phyloP scores from a whole-genome alignment of 768 basidiomycete species.

The Neoboletus subvelutipes region DNA sequence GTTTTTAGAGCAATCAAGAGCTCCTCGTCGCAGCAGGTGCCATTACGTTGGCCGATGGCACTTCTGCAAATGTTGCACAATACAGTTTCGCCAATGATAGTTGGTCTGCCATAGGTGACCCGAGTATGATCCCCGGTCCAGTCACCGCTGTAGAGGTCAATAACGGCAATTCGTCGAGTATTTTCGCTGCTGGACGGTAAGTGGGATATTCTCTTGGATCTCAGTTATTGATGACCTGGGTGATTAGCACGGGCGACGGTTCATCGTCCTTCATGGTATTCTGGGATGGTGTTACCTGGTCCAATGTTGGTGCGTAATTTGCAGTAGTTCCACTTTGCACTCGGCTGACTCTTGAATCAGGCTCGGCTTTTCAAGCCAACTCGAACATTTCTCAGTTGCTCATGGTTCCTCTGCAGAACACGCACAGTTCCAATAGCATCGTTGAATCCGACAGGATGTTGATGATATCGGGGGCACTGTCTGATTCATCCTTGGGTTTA shows the following conservation, averaged over 20 bases:
- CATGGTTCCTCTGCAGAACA: slow-evolving; percentile 86
- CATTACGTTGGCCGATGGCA: slow-evolving; percentile 63
- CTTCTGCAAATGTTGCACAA: slow-evolving; percentile 67
- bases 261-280: slow-evolving; percentile 70
- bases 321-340: not conserved
- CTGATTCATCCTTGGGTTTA: slow-evolving; percentile 69
- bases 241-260: slow-evolving; percentile 52
- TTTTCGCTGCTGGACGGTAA: slow-evolving; percentile 89
- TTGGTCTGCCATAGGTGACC: slow-evolving; percentile 69
- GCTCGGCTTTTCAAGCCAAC: slow-evolving; percentile 49
- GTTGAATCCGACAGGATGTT: slow-evolving; percentile 87
- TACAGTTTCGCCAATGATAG: slow-evolving; percentile 70
- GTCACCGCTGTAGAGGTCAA: slow-evolving; percentile 89
- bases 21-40: slow-evolving; percentile 78
- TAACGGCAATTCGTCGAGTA: slow-evolving; percentile 71
- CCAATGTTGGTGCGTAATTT: slow-evolving; percentile 50
- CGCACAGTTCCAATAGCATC: slow-evolving; percentile 66
- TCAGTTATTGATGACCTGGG: not conserved
- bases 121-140: slow-evolving; percentile 75
- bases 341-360: slow-evolving; percentile 34
- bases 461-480: slow-evolving; percentile 79
- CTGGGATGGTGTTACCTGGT: slow-evolving; percentile 86
- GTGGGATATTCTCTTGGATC: slow-evolving; percentile 24
- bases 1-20: slow-evolving; percentile 58
- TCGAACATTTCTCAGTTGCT: slow-evolving; percentile 78